Percentiles rank a stretch among this genome's conserved stretches.
These are phyloP conservation scores for Corrigiola litoralis DNA, from an alignment of 179 eudicot species.

Conservation along the genomic window DNA sequence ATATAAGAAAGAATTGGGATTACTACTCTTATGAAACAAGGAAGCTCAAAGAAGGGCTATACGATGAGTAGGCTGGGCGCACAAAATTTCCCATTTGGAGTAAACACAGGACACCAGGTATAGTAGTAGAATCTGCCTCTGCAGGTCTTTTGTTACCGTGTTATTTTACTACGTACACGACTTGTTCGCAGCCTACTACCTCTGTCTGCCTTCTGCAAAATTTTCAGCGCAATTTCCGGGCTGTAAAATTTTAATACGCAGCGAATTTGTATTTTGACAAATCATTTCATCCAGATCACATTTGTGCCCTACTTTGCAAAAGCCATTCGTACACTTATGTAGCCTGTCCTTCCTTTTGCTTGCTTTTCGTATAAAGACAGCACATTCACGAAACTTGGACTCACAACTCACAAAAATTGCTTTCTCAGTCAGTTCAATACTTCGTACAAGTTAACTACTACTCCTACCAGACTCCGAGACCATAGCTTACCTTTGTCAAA, in stretches of 20 bases:
- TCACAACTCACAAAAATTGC: too few species aligned
- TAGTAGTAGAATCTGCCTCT: not conserved
- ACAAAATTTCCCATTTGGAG: constrained; percentile 3
- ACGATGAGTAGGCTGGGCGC: not conserved
- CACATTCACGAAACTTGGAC: too few species aligned
- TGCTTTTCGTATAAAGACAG: not conserved
- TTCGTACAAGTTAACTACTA: too few species aligned
- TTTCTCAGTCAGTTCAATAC: too few species aligned
- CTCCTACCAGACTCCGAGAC: too few species aligned
- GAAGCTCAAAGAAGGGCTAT: constrained; percentile 2
- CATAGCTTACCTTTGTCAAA: too few species aligned
- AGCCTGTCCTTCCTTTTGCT: not conserved
- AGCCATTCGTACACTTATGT: not conserved
- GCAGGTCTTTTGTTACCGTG: constrained; percentile 12
- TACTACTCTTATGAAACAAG: not conserved
- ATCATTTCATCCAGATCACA: constrained; percentile 15
- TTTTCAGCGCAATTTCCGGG: constrained; percentile 20
- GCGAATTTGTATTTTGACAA: not conserved
- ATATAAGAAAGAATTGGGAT: not conserved
- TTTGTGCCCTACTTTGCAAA: constrained; percentile 12
- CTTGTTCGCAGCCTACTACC: not conserved
- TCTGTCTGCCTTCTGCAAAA: not conserved
- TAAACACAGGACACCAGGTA: not conserved
- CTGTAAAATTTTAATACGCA: constrained; percentile 9
- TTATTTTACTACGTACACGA: not conserved